A percentile compares a stretch with the other conserved stretches of the same genome.
These are phyloP conservation scores for Kondoa malvinella DNA, from an alignment of 768 basidiomycete species.

Conservation along the genomic window DNA sequence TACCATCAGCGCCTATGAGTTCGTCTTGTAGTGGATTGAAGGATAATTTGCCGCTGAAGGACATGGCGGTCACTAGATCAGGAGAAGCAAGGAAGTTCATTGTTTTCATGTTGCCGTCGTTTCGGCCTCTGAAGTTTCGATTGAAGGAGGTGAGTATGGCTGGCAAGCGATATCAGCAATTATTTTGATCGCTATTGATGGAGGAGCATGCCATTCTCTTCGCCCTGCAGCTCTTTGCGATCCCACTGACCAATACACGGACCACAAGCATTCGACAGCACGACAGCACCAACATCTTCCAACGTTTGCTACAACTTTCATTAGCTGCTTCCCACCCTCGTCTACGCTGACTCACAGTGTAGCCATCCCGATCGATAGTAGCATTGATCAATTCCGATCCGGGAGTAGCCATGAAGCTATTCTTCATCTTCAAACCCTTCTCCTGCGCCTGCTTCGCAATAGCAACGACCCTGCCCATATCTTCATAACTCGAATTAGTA, in stretches of 20 bases:
- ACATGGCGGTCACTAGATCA: slow-evolving; percentile 75
- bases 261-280: slow-evolving; percentile 93
- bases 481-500: slow-evolving; percentile 87
- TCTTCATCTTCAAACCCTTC: slow-evolving; percentile 56
- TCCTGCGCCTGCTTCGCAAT: slow-evolving; percentile 74
- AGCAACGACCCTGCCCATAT: slow-evolving; percentile 71
- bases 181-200: neutral
- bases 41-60: slow-evolving; percentile 78
- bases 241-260: slow-evolving; percentile 99
- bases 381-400: slow-evolving; percentile 91
- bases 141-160: slow-evolving; percentile 97
- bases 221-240: slow-evolving; percentile 63
- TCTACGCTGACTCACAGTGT: slow-evolving; percentile 38
- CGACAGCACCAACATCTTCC: slow-evolving; percentile 77
- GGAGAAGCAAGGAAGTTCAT: slow-evolving; percentile 90
- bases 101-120: slow-evolving; percentile 82
- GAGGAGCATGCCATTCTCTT: slow-evolving; percentile 60
- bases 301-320: slow-evolving; percentile 35
- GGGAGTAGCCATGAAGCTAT: slow-evolving; percentile 36
- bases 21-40: slow-evolving; percentile 85
- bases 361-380: slow-evolving; percentile 84
- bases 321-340: neutral
- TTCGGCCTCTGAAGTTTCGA: slow-evolving; percentile 83
- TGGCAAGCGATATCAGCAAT: slow-evolving; percentile 34
- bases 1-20: slow-evolving; percentile 49